These are phyloP conservation scores for Axilococcus clingmanii DNA, from an alignment of 139 green algal genomes.

Conservation along the genomic window DNA sequence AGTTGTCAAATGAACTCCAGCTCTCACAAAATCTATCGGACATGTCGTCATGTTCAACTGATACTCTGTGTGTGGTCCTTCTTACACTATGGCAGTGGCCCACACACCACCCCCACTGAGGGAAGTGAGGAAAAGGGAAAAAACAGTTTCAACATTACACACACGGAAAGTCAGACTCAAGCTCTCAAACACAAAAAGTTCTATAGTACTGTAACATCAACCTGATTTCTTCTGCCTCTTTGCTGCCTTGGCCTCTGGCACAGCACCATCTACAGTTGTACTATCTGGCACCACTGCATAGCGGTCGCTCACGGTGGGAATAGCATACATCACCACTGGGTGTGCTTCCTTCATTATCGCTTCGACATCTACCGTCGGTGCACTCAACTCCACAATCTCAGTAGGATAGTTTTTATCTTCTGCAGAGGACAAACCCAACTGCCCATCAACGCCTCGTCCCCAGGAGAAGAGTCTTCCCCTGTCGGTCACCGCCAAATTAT, in stretches of 20 bases:
- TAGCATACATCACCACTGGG: constrained; percentile 1
- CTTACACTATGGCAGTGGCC: no score
- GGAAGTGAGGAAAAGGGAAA: no score
- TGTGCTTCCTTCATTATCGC: constrained; percentile 1
- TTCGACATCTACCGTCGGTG: neutral
- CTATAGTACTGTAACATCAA: no score
- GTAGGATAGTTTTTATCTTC: neutral
- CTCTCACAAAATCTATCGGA: no score
- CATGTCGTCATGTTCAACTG: no score
- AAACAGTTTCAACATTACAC: no score
- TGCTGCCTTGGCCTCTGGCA: constrained; percentile 6
- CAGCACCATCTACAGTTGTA: neutral
- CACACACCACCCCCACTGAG: no score
- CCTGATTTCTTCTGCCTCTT: neutral
- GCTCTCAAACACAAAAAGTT: no score
- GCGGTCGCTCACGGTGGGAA: constrained; percentile 37
- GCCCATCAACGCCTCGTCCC: constrained; percentile 73
- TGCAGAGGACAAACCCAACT: constrained; percentile 52
- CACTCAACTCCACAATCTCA: neutral
- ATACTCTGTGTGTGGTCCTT: no score
- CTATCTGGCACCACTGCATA: constrained; percentile 40
- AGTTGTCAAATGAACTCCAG: no score
- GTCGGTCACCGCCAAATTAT: constrained; percentile 55
- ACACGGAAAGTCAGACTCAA: no score
- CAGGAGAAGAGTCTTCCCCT: constrained; percentile 60